A percentile compares a stretch with the other conserved stretches of the same genome.
Evolutionary conservation across 192 early-diverging fungal species (phyloP).

Genomic region (Coemansia sp.): DNA sequence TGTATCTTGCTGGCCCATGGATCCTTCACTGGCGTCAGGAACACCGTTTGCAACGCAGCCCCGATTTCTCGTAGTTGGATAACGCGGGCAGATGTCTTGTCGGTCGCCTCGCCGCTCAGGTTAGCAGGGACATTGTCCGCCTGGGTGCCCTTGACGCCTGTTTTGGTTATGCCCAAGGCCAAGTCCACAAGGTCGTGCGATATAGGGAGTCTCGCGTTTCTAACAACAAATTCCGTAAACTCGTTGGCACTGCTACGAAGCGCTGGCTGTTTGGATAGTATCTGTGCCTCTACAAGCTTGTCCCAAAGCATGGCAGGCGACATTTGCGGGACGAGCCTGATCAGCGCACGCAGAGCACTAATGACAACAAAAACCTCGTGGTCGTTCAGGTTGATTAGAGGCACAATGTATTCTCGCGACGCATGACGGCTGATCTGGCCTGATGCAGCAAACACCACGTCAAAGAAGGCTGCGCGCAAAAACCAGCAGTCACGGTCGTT

Average conservation of each 20-base stretch:
- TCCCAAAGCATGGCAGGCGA: constrained; percentile 51
- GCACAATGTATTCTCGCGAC: constrained; percentile 90
- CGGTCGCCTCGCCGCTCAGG: background rate
- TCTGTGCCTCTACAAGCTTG: constrained; percentile 45
- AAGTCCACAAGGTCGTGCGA: constrained; percentile 15
- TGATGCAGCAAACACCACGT: constrained; percentile 87
- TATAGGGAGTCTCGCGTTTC: constrained; percentile 31
- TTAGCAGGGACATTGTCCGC: background rate
- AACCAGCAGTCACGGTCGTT: constrained; percentile 93
- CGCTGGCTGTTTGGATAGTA: constrained; percentile 11
- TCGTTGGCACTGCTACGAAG: constrained; percentile 24
- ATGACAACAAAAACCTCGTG: constrained; percentile 90
- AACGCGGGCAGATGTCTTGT: constrained; percentile 3
- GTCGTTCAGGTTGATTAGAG: constrained; percentile 88
- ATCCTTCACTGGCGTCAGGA: constrained; percentile 40
- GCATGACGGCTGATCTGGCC: constrained; percentile 83
- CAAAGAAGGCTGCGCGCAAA: constrained; percentile 91
- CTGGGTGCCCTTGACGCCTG: background rate
- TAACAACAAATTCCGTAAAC: constrained; percentile 37
- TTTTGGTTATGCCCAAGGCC: constrained; percentile 30
- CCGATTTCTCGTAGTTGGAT: constrained; percentile 43
- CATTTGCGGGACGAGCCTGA: constrained; percentile 61
- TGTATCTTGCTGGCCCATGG: constrained; percentile 14
- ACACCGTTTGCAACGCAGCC: constrained; percentile 41
- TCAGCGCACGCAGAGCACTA: constrained; percentile 80